A percentile compares a stretch with the other conserved stretches of the same genome.
phyloP scores from a whole-genome alignment of 2,329 filamentous ascomycete species.

The Teratosphaeria nubilosa region DNA sequence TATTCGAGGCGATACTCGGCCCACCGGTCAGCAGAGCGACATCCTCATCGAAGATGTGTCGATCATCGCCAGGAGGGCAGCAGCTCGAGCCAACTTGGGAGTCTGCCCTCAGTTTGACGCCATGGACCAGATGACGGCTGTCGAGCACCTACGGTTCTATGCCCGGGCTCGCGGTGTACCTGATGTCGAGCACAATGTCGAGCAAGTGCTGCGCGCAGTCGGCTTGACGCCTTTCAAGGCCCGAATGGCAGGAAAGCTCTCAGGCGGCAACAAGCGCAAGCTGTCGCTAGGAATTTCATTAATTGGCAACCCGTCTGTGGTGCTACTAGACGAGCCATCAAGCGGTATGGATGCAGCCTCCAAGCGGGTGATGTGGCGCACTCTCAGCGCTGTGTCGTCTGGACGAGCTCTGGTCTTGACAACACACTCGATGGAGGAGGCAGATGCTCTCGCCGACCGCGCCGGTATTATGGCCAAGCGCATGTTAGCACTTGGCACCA shows the following conservation, averaged over 20 bases:
- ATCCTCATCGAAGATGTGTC: conserved; percentile 71
- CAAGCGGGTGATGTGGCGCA: conserved; percentile 90
- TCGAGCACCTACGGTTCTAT: conserved; percentile 81
- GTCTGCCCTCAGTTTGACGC: conserved; percentile 73
- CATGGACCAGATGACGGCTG: conserved; percentile 81
- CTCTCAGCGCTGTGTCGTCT: conserved; percentile 59
- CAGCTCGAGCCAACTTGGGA: conserved; percentile 68
- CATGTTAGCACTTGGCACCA: conserved; percentile 77
- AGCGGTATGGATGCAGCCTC: conserved; percentile 84
- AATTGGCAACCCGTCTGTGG: conserved; percentile 80
- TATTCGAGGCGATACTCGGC: conserved; percentile 78
- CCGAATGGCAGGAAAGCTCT: conserved; percentile 69
- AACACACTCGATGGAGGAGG: conserved; percentile 93
- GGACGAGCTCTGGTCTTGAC: conserved; percentile 80
- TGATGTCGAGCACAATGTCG: conserved; percentile 67
- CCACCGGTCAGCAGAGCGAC: conserved; percentile 60
- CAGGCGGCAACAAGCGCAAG: conserved; percentile 90
- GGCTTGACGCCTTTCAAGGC: conserved; percentile 61
- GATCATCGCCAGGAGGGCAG: conserved; percentile 60
- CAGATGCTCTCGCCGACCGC: conserved; percentile 72
- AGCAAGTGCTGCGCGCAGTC: conserved; percentile 68
- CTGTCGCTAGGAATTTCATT: conserved; percentile 79
- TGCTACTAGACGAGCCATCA: conserved; percentile 81
- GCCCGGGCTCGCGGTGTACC: conserved; percentile 70
- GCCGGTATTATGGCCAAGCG: conserved; percentile 76